Percentiles rank a stretch among this genome's conserved stretches.
These are phyloP conservation scores for Neonectria punicea DNA, from an alignment of 2,329 filamentous ascomycete genomes.

Conservation along the genomic window DNA sequence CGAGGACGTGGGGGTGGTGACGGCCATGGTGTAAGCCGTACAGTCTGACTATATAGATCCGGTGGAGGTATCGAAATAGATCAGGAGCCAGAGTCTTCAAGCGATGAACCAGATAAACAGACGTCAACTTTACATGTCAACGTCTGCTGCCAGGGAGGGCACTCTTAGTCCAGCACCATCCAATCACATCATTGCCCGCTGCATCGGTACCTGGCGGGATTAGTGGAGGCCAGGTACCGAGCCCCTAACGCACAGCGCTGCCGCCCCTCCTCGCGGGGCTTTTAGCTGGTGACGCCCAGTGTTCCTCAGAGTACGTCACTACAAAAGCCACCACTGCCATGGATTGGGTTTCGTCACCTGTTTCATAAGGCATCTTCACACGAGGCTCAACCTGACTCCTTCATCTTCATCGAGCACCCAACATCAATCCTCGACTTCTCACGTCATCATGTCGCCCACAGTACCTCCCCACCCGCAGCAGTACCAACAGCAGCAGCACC, in stretches of 20 bases:
- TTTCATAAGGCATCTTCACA: background rate
- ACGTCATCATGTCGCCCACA: background rate
- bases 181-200: background rate
- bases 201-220: background rate
- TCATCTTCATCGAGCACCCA: background rate
- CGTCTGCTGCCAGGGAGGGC: too few relatives aligned
- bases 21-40: too few relatives aligned
- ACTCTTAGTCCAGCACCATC: background rate
- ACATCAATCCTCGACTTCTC: background rate
- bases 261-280: background rate
- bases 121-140: too few relatives aligned
- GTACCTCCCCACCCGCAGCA: background rate
- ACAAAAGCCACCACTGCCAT: background rate
- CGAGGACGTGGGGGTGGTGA: too few relatives aligned
- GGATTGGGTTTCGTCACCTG: constrained; percentile 1
- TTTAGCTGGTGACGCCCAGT: background rate
- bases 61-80: too few relatives aligned
- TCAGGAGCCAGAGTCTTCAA: too few relatives aligned
- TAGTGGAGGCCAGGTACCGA: background rate
- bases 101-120: too few relatives aligned
- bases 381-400: background rate
- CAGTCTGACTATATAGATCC: too few relatives aligned
- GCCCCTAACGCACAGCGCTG: background rate
- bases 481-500: background rate
- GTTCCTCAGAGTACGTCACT: background rate